These are phyloP conservation scores for Stellera chamaejasme DNA, from an alignment of 345 rosid species.

Conservation along the genomic window DNA sequence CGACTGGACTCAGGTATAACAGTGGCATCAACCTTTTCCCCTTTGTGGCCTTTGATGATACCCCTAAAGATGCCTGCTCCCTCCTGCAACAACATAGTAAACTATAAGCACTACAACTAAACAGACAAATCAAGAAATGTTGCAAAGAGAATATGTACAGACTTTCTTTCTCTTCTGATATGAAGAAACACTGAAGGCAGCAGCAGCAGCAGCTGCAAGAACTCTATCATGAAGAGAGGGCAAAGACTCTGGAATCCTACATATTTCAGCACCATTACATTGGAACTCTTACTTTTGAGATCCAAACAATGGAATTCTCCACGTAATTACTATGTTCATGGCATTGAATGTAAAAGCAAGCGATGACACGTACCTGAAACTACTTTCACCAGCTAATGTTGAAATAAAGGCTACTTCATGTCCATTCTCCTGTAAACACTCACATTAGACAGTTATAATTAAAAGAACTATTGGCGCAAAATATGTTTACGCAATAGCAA, in stretches of 20 bases:
- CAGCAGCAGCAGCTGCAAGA: constrained; percentile 38
- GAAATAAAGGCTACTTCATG: constrained; percentile 43
- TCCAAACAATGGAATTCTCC: background rate
- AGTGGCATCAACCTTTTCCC: constrained; percentile 22
- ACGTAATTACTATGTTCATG: background rate
- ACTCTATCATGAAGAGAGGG: constrained; percentile 46
- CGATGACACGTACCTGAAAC: constrained; percentile 24
- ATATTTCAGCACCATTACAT: constrained; percentile 7
- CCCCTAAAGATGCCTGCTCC: constrained; percentile 32
- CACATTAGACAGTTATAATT: constrained; percentile 2
- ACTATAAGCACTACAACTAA: constrained; percentile 11
- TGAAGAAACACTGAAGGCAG: constrained; percentile 27
- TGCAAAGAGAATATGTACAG: background rate
- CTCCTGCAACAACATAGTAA: constrained; percentile 22
- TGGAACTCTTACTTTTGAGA: constrained; percentile 7
- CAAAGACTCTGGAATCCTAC: constrained; percentile 40
- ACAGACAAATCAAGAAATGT: constrained; percentile 1
- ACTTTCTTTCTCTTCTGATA: constrained; percentile 36
- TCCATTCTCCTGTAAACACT: constrained; percentile 31
- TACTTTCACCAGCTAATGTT: constrained; percentile 27
- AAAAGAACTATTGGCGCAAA: constrained; percentile 4
- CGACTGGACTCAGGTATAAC: constrained; percentile 17
- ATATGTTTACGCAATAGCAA: background rate
- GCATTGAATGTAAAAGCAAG: constrained; percentile 7
- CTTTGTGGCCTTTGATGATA: constrained; percentile 35